Base-by-base conservation (phyloP, 441 rosid genomes). In the Euphorbia neoarborescens region DNA sequence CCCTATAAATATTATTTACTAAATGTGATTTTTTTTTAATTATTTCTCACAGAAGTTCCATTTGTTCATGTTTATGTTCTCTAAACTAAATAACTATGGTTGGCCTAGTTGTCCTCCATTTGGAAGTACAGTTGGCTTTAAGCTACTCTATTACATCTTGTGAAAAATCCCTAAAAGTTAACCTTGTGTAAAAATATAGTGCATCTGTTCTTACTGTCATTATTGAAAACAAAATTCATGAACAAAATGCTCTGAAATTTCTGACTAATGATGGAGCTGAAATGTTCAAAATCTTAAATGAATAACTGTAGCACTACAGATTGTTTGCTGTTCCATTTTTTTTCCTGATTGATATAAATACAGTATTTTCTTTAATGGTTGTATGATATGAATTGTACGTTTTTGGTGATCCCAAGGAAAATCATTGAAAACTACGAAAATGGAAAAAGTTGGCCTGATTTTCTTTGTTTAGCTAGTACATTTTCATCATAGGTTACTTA, bases 251-350 rank as follows among this genome's bases (percentile, higher is more conserved):
- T n/a, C n/a, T n/a, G n/a, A n/a, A n/a, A n/a, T n/a, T n/a, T n/a
- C n/a, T n/a, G n/a, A 32, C 34, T 50, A 50, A 15, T 22, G 35
- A 64, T 3, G 20, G 22, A 35, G n/a, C n/a, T 8, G 13, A 7
- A 35, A 19, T 20, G 37, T 13, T 22, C 10, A 27, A 50, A 34
- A 19, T 46, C 38, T 11, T 11, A 13, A 38, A 34, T 51, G 53
- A 27, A 71, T 37, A 15, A 28, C 37, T 40, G 44, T 40, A 15
- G 42, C 12, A 27, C 28, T 35, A 12, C 20, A 51, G 37, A 53
- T 71, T 64, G 75, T 38, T 64, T 71, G 68, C 44, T 40, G 48
- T n/a, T 67, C 37, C 20, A n/a, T 20, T 3, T n/a, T 27, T 27
- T 51, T 42, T 4, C 4, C 22, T 12, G n/a, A 48, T 48, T 48